Evolutionary conservation across 2,329 filamentous ascomycete species (phyloP).

Genomic region (Epichloe elymi): DNA sequence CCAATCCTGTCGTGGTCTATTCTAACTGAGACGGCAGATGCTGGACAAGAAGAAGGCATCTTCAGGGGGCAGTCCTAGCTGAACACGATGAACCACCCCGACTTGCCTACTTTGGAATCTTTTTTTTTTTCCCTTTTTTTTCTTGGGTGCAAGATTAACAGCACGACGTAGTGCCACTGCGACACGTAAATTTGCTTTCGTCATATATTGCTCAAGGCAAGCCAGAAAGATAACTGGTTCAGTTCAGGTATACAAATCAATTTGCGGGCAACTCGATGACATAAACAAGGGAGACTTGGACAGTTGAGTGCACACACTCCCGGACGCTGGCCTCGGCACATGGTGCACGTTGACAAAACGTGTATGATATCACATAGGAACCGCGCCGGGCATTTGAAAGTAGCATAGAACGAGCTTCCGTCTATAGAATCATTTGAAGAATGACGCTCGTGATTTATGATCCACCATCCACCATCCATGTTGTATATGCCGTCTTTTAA

Average conservation of each 20-base stretch:
- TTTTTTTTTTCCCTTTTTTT: not conserved
- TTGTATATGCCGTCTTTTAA: not conserved
- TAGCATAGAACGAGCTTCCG: not conserved
- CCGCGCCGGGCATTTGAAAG: not conserved
- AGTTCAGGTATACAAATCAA: not conserved
- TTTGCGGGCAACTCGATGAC: not conserved
- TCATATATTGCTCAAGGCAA: not conserved
- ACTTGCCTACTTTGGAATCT: too few species aligned
- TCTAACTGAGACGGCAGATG: not conserved
- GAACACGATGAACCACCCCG: not conserved
- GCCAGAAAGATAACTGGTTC: not conserved
- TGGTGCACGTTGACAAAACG: not conserved
- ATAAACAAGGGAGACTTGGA: not conserved
- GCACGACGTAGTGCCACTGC: not conserved
- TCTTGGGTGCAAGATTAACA: not conserved
- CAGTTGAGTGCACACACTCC: not conserved
- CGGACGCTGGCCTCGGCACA: not conserved
- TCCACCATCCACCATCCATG: not conserved
- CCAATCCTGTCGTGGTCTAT: not conserved
- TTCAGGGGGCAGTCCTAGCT: not conserved
- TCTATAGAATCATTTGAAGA: not conserved
- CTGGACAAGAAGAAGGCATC: not conserved
- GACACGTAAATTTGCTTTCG: not conserved
- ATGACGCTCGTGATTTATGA: not conserved
- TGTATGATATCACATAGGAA: not conserved